Evolutionary conservation across 2,329 filamentous ascomycete species (phyloP).

Genomic region (Fonsecaea pedrosoi): DNA sequence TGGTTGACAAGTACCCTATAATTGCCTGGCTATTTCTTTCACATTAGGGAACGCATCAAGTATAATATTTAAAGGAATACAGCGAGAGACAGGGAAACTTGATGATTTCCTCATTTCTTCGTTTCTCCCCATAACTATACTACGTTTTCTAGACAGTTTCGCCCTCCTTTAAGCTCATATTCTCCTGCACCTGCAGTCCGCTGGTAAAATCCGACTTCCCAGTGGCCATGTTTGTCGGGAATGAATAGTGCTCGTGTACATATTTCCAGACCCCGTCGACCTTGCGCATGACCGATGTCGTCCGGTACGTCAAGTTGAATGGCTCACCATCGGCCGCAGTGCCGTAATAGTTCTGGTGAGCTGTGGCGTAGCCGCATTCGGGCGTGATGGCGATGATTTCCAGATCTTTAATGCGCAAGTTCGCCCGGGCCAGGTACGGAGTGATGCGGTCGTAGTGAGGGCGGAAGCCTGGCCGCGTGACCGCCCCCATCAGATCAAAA

Average conservation of each 20-base stretch:
- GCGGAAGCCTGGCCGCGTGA: background rate
- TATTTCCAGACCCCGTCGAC: conserved; percentile 12
- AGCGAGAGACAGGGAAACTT: background rate
- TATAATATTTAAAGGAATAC: background rate
- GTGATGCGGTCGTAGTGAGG: conserved; percentile 11
- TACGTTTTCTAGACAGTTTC: background rate
- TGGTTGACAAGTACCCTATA: background rate
- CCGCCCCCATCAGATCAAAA: conserved; percentile 15
- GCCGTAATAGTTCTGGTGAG: conserved; percentile 6
- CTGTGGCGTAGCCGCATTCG: conserved; percentile 2
- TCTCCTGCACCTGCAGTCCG: background rate
- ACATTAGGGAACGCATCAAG: background rate
- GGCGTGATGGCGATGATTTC: conserved; percentile 13
- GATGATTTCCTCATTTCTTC: background rate
- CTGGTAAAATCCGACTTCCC: conserved; percentile 33
- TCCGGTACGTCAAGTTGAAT: conserved; percentile 15
- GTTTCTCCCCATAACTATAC: conserved; percentile 6
- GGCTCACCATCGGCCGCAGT: conserved; percentile 1
- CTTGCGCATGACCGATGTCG: conserved; percentile 8
- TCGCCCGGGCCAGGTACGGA: conserved; percentile 9
- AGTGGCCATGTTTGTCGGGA: conserved; percentile 14
- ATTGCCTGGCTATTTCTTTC: too few relatives aligned
- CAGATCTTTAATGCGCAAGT: conserved; percentile 6
- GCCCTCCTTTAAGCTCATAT: conserved; percentile 9
- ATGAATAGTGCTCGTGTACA: conserved; percentile 18